Evolutionary conservation across 2,329 filamentous ascomycete genomes (phyloP).

Genomic region (Colletotrichum sojae): DNA sequence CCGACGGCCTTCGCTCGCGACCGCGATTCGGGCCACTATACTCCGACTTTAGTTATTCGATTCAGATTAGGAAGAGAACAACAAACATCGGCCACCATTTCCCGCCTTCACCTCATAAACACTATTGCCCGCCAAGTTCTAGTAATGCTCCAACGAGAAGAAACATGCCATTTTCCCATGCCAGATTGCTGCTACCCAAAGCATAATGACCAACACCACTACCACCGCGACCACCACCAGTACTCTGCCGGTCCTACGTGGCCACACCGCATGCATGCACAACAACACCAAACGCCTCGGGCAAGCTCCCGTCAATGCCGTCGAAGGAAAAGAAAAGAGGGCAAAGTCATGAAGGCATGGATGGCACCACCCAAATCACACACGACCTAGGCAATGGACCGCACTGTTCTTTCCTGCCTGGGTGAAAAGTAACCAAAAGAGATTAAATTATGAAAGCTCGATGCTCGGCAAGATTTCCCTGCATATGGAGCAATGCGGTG

Average conservation of each 20-base stretch:
- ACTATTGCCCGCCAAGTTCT: not conserved
- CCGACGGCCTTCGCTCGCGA: not conserved
- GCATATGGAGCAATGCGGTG: too few species aligned
- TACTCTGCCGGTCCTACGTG: slow-evolving; percentile 5
- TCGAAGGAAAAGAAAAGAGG: not conserved
- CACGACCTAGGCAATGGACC: too few species aligned
- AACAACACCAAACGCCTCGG: slow-evolving; percentile 13
- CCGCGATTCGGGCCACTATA: not conserved
- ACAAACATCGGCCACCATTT: slow-evolving; percentile 9
- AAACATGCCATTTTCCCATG: slow-evolving; percentile 12
- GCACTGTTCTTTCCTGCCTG: too few species aligned
- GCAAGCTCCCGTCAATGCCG: not conserved
- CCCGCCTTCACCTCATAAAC: slow-evolving; percentile 2
- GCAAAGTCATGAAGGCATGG: not conserved
- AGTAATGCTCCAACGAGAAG: not conserved
- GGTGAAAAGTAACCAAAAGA: too few species aligned
- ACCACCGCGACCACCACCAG: not conserved
- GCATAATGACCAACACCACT: not conserved
- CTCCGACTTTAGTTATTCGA: slow-evolving; percentile 21
- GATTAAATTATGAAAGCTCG: too few species aligned
- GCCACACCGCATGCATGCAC: slow-evolving; percentile 21
- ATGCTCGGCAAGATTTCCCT: too few species aligned
- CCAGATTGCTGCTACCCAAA: slow-evolving; percentile 1
- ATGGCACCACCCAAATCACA: not conserved
- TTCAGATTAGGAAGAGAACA: not conserved